Conservation (phyloP, 768 basidiomycete genomes). For the Tylopilus subfusipes region DNA sequence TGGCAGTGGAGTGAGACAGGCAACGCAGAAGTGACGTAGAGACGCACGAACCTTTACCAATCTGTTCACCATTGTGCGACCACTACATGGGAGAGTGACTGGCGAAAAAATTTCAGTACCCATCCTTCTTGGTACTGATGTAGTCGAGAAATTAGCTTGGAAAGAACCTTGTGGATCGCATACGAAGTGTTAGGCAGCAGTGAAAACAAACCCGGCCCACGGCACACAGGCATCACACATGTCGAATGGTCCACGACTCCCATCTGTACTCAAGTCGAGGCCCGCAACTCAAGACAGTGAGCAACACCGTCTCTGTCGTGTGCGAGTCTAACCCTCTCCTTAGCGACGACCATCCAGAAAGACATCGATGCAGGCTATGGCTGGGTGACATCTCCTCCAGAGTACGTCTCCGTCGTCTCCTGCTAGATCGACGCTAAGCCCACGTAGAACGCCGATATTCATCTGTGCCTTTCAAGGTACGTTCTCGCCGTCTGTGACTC, state of each 20-base stretch:
- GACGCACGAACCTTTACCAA: conserved; percentile 47
- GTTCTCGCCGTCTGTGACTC: neutral
- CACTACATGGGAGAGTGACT: conserved; percentile 32
- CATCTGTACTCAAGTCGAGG: conserved; percentile 32
- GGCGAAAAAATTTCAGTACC: conserved; percentile 20
- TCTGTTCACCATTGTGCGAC: conserved; percentile 41
- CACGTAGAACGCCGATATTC: conserved; percentile 68
- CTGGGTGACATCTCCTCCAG: conserved; percentile 59
- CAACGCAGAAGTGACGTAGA: neutral
- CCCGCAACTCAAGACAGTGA: conserved; percentile 34
- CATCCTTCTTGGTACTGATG: conserved; percentile 9
- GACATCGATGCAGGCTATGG: conserved; percentile 52
- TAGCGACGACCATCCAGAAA: conserved; percentile 53
- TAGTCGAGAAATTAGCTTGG: neutral
- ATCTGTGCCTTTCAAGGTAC: conserved; percentile 67
- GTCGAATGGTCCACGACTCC: conserved; percentile 29
- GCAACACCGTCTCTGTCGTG: neutral
- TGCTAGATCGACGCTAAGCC: conserved; percentile 1
- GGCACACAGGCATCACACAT: neutral
- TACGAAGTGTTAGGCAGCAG: neutral
- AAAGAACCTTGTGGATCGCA: neutral
- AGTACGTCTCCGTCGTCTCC: conserved; percentile 42
- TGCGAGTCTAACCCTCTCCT: neutral
- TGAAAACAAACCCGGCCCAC: neutral
- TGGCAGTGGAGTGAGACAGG: too few species aligned